Percentiles rank a stretch among this genome's conserved stretches.
Conservation (phyloP, 805 yeast species). For the Sungouiella thailandica region DNA sequence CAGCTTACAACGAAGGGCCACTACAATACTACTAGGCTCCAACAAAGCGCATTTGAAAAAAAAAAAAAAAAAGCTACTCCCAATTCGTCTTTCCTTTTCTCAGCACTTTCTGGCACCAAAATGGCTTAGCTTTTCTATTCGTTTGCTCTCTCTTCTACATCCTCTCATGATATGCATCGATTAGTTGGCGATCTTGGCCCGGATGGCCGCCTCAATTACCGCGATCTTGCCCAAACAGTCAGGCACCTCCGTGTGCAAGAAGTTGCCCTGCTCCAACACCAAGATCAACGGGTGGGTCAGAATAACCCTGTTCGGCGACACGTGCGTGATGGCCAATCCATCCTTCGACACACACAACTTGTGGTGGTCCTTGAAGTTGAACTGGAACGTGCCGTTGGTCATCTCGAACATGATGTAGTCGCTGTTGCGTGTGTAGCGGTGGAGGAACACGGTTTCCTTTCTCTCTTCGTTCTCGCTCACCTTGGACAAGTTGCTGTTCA, state of each 20-base stretch:
- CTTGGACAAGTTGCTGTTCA: constrained; percentile 84
- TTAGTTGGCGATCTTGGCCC: constrained; percentile 8
- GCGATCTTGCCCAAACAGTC: constrained; percentile 37
- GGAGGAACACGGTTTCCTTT: constrained; percentile 66
- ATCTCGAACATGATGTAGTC: constrained; percentile 87
- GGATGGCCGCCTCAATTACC: constrained; percentile 61
- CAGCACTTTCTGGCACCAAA: too few relatives aligned
- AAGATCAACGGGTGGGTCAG: constrained; percentile 57
- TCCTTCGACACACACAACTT: constrained; percentile 74
- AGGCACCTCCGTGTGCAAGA: constrained; percentile 36
- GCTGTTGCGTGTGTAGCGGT: constrained; percentile 75
- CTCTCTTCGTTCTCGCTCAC: constrained; percentile 63
- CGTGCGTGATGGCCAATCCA: constrained; percentile 74
- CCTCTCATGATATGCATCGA: too few relatives aligned
- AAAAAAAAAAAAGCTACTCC: too few relatives aligned
- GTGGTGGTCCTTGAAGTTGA: constrained; percentile 93
- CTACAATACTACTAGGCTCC: too few relatives aligned
- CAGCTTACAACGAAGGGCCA: too few relatives aligned
- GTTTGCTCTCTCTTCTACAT: too few relatives aligned
- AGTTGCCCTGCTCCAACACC: constrained; percentile 39
- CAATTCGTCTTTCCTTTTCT: too few relatives aligned
- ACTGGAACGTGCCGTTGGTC: constrained; percentile 89
- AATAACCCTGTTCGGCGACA: constrained; percentile 70
- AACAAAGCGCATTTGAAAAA: too few relatives aligned
- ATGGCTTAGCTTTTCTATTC: too few relatives aligned